A percentile compares a stretch with the other conserved stretches of the same genome.
Evolutionary conservation across 139 green algal species (phyloP).

Genomic region (Chlamydomonas asymmetrica): DNA sequence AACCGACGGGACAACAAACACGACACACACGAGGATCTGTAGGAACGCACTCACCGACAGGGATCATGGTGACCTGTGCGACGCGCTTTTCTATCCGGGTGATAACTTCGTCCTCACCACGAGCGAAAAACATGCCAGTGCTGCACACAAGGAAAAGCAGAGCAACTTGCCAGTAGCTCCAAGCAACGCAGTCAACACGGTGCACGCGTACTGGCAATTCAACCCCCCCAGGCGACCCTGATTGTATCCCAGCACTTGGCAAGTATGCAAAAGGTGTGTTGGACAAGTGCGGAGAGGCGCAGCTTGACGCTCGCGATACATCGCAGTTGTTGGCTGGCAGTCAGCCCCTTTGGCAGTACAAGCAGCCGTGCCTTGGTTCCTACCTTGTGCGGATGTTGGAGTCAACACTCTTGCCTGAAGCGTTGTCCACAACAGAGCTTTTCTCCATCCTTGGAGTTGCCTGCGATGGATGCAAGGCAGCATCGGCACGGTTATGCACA

Average conservation of each 20-base stretch:
- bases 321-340: too few species aligned
- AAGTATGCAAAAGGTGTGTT: neutral
- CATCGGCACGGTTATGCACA: too few species aligned
- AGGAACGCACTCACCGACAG: constrained; percentile 40
- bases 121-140: constrained; percentile 57
- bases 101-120: constrained; percentile 53
- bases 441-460: constrained; percentile 60
- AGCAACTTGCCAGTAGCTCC: too few species aligned
- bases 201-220: too few species aligned
- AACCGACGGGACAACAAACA: too few species aligned
- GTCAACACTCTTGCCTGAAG: constrained; percentile 51
- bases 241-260: neutral
- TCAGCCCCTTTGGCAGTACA: too few species aligned
- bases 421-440: constrained; percentile 62
- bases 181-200: too few species aligned
- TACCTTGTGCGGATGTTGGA: constrained; percentile 51
- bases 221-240: too few species aligned
- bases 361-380: too few species aligned
- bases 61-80: constrained; percentile 64
- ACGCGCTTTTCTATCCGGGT: constrained; percentile 64
- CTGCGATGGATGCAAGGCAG: too few species aligned
- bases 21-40: too few species aligned
- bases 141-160: constrained; percentile 24
- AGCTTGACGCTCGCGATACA: neutral
- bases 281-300: constrained; percentile 6